Evolutionary conservation across 129 eudicot species (phyloP), one percentile per base, ranked within the genome.

Genomic region (Flaveria bidentis): DNA sequence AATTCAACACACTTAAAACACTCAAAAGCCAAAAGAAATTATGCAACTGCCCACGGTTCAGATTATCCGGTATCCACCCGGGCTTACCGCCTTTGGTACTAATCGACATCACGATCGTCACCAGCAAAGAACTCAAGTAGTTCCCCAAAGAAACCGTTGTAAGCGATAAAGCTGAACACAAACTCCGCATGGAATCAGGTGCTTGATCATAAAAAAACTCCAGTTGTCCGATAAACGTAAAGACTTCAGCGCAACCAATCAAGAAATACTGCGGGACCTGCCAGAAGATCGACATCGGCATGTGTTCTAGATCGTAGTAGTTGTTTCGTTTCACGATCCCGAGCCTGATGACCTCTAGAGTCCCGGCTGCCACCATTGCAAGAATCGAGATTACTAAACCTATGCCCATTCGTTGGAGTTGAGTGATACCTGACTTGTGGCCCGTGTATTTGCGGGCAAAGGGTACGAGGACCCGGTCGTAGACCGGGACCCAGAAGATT

Each of bases 181-280:
- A 62, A 75, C 95, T 91, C 65, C 89, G 77, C 97, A 91, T 91
- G 1, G 95, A 84, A 80, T 91, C 95, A 6, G 95, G 95, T 1
- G 92, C 91, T 76, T 91, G 94, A 26, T 88, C 94, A 22, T 88
- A 86, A 76, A 91, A 88, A 14, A 91, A 91, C 83, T 91, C 95
- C 20, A 87, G 72, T 30, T 86, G 88, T 23, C 97, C 95, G 2
- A 91, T 74, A 26, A 73, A 65, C 5, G 87, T 83, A 55, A 88
- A 91, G 4, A 88, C 92, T 71, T 88, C 97, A 0, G 92, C 88
- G 45, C 87, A 86, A 11, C 97, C 95, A 1, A 91, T 81, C 56
- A 91, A 28, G 76, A 87, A 85, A 76, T 84, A 91, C 64, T 85
- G 94, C 9, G 97, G 97, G 17, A 91, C 85, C 72, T 86, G 97